These are phyloP conservation scores for Cronartium quercuum DNA, from an alignment of 1,284 basidiomycete species.

Conservation along the genomic window DNA sequence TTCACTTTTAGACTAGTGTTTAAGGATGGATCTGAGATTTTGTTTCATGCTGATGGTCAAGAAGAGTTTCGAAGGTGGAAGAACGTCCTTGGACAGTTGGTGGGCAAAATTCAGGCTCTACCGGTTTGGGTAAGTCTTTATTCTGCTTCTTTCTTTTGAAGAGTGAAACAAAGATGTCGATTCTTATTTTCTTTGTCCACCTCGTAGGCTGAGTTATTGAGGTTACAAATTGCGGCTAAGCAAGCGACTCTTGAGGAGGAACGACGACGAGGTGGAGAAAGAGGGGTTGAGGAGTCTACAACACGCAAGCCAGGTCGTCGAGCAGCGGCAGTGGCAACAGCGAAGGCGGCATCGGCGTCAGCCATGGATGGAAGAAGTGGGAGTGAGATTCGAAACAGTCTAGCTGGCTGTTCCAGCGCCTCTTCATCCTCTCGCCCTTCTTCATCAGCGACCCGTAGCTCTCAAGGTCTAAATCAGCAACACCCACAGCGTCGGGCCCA, in stretches of 20 bases:
- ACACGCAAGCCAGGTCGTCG: too few relatives aligned
- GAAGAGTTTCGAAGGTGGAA: constrained; percentile 29
- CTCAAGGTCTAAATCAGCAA: not conserved
- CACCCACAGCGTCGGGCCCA: too few relatives aligned
- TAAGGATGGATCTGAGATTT: constrained; percentile 35
- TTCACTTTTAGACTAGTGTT: constrained; percentile 33
- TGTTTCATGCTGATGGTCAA: constrained; percentile 36
- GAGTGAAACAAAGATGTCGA: not conserved
- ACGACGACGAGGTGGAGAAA: too few relatives aligned
- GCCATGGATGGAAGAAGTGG: too few relatives aligned
- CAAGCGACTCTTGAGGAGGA: not conserved
- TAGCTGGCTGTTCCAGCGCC: not conserved
- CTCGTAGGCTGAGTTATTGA: constrained; percentile 28
- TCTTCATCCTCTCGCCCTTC: not conserved
- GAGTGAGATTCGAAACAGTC: too few relatives aligned
- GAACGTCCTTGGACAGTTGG: constrained; percentile 20
- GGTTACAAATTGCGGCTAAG: constrained; percentile 27
- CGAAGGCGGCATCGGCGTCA: too few relatives aligned
- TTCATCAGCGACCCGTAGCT: not conserved
- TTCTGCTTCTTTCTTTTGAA: not conserved
- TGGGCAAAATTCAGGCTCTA: constrained; percentile 31
- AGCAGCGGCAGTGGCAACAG: too few relatives aligned
- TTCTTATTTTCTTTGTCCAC: not conserved
- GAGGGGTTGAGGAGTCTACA: too few relatives aligned
- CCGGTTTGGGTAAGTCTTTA: constrained; percentile 35